phyloP scores from a whole-genome alignment of 2,329 filamentous ascomycete species.

The Byssoonygena ceratinophila region DNA sequence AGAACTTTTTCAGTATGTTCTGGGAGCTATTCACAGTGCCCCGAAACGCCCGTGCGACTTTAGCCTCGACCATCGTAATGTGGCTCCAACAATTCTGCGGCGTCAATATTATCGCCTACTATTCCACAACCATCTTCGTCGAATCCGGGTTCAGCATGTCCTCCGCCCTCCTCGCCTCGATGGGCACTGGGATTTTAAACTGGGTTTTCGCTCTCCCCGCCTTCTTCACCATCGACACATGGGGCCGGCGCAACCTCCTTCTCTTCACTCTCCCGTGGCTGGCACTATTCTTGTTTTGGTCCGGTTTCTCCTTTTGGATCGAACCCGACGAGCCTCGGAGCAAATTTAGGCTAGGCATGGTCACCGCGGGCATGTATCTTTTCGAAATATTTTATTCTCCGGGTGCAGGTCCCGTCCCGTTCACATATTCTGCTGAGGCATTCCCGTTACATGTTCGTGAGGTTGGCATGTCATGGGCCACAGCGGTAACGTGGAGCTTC shows the following conservation, averaged over 20 bases:
- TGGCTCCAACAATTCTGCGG: conserved; percentile 50
- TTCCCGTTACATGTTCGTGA: conserved; percentile 53
- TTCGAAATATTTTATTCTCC: conserved; percentile 46
- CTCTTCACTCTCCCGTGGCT: conserved; percentile 55
- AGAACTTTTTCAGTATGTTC: conserved; percentile 44
- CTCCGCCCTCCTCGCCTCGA: conserved; percentile 47
- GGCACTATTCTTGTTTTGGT: conserved; percentile 39
- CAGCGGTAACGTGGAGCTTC: conserved; percentile 47
- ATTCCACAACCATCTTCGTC: conserved; percentile 52
- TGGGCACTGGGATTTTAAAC: conserved; percentile 56
- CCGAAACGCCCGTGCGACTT: conserved; percentile 51
- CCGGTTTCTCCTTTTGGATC: conserved; percentile 44
- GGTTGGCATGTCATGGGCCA: conserved; percentile 51
- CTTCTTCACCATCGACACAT: conserved; percentile 56
- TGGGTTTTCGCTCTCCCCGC: conserved; percentile 55
- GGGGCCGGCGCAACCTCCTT: conserved; percentile 52
- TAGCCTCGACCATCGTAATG: conserved; percentile 53
- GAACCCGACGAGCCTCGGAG: conserved; percentile 24
- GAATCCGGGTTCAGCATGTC: conserved; percentile 44
- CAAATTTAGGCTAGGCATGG: conserved; percentile 32
- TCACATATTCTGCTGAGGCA: conserved; percentile 55
- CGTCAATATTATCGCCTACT: conserved; percentile 52
- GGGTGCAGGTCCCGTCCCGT: conserved; percentile 53
- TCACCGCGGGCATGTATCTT: conserved; percentile 36
- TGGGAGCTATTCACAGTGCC: conserved; percentile 52